phyloP scores from a whole-genome alignment of 768 basidiomycete species.

The Lepiota brunneoincarnata region DNA sequence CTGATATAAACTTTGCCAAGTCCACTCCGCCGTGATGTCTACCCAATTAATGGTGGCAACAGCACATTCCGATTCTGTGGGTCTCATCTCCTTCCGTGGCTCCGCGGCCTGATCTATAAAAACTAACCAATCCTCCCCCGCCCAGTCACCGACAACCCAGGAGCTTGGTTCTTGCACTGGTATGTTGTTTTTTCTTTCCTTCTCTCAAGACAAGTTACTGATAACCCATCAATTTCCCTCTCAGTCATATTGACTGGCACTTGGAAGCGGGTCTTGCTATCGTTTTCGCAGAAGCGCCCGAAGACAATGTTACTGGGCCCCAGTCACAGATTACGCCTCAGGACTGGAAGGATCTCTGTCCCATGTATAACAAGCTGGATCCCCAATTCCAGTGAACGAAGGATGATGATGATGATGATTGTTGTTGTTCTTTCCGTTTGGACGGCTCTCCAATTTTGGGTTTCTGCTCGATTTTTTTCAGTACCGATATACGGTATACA shows the following conservation, averaged over 20 bases:
- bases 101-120: background rate
- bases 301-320: constrained; percentile 17
- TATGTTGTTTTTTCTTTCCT: constrained; percentile 23
- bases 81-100: background rate
- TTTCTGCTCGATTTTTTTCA: no score
- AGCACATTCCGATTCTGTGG: constrained; percentile 19
- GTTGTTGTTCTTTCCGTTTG: no score
- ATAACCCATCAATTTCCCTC: background rate
- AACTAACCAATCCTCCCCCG: no score
- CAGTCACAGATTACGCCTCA: constrained; percentile 19
- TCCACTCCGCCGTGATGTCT: constrained; percentile 17
- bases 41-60: constrained; percentile 14
- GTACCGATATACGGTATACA: no score
- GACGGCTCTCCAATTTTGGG: no score
- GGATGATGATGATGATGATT: no score
- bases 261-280: constrained; percentile 34
- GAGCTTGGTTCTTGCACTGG: constrained; percentile 46
- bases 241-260: constrained; percentile 36
- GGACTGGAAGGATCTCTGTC: constrained; percentile 27
- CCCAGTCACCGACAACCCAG: constrained; percentile 54
- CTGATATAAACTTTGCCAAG: constrained; percentile 6
- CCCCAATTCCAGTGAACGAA: constrained; percentile 2
- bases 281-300: constrained; percentile 33
- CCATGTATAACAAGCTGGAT: constrained; percentile 22
- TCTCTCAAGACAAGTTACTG: constrained; percentile 7